A percentile compares a stretch with the other conserved stretches of the same genome.
Conservation (phyloP, 495 filamentous ascomycete genomes). For the Podospora tetraspora region DNA sequence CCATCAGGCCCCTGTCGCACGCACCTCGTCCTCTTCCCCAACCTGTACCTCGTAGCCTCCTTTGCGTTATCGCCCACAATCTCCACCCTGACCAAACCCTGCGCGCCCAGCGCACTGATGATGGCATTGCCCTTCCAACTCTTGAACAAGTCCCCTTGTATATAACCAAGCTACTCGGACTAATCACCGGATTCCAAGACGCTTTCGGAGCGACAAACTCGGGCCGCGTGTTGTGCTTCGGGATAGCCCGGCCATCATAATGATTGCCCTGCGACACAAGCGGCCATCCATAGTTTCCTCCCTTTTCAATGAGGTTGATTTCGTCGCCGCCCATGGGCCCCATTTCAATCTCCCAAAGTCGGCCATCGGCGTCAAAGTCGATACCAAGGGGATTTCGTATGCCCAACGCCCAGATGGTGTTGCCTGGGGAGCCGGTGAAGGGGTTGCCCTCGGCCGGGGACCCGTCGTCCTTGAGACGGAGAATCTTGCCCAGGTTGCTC, state of each 20-base stretch:
- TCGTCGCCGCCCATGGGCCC: constrained; percentile 37
- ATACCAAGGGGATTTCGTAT: constrained; percentile 36
- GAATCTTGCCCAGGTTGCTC: constrained; percentile 35
- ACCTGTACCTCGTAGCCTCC: constrained; percentile 31
- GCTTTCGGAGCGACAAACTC: constrained; percentile 33
- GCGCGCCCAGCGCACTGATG: constrained; percentile 29
- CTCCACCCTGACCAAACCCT: constrained; percentile 28
- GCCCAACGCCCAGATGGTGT: constrained; percentile 34
- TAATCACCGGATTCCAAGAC: constrained; percentile 37
- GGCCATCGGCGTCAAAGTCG: constrained; percentile 34
- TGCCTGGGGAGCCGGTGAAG: constrained; percentile 27
- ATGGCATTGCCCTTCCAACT: constrained; percentile 36
- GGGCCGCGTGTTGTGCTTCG: constrained; percentile 31
- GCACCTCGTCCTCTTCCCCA: constrained; percentile 33
- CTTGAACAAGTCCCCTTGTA: constrained; percentile 34
- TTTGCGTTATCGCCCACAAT: constrained; percentile 33
- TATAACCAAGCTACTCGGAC: constrained; percentile 32
- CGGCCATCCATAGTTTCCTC: constrained; percentile 37
- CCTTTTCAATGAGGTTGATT: constrained; percentile 33
- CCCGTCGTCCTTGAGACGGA: constrained; percentile 34
- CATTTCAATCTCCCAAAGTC: constrained; percentile 38
- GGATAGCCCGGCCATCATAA: constrained; percentile 34
- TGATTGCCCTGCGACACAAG: constrained; percentile 32
- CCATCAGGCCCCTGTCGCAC: constrained; percentile 33
- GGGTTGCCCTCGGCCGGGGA: constrained; percentile 32